Percentiles rank a stretch among this genome's conserved stretches.
Conservation (phyloP, 805 yeast species). For the Jamesozyma lodderae region DNA sequence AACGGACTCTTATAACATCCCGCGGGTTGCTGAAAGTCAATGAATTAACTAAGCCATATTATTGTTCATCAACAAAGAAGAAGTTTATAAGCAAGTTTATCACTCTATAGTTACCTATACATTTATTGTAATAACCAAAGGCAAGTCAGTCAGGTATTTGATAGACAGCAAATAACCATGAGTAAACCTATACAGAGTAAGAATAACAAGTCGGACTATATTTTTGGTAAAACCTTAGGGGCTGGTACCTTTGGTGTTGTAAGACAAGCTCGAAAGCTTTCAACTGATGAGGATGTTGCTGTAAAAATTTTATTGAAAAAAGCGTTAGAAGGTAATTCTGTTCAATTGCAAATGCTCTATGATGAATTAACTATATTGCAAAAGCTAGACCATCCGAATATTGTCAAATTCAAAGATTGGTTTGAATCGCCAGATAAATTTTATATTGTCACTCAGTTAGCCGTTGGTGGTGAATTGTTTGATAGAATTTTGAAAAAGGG, state of each 20-base stretch:
- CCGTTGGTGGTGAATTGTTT: constrained; percentile 92
- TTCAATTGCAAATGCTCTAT: constrained; percentile 46
- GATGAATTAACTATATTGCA: constrained; percentile 72
- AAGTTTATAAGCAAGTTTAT: too few relatives aligned
- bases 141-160: too few relatives aligned
- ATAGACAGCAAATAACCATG: too few relatives aligned
- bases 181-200: background rate
- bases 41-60: too few relatives aligned
- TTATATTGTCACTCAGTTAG: constrained; percentile 87
- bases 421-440: constrained; percentile 88
- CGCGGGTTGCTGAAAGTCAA: too few relatives aligned
- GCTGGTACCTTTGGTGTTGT: constrained; percentile 96
- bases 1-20: too few relatives aligned
- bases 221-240: constrained; percentile 78
- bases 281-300: constrained; percentile 67
- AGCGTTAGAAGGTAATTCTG: constrained; percentile 69
- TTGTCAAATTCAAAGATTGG: constrained; percentile 87
- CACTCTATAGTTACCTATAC: too few relatives aligned
- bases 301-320: constrained; percentile 82
- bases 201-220: constrained; percentile 50
- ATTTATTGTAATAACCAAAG: too few relatives aligned
- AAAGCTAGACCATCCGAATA: constrained; percentile 68
- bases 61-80: too few relatives aligned
- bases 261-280: constrained; percentile 52
- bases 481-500: constrained; percentile 78